Conservation (phyloP, 192 early-diverging fungal species). For the Backusella tuberculispora region DNA sequence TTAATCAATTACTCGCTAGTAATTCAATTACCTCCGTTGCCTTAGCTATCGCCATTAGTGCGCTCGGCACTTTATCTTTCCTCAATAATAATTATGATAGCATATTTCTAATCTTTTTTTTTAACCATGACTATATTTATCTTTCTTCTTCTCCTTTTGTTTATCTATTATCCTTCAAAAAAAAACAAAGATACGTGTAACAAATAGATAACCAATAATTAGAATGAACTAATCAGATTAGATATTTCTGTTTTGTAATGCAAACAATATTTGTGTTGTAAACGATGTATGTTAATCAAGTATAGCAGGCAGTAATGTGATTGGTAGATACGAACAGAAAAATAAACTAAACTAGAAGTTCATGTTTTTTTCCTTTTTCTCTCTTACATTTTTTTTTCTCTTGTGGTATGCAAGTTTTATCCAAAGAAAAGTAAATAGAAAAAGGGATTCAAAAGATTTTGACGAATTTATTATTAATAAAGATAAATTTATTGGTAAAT, state of each 20-base stretch:
- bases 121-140: neutral
- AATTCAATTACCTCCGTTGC: neutral
- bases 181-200: neutral
- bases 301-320: neutral
- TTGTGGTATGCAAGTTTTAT: neutral
- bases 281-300: neutral
- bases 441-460: neutral
- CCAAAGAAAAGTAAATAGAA: neutral
- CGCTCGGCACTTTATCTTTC: too few relatives aligned
- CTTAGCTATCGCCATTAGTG: neutral
- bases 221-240: neutral
- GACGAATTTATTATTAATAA: neutral
- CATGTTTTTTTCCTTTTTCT: neutral
- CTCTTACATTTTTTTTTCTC: neutral
- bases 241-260: neutral
- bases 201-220: neutral
- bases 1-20: constrained; percentile 4
- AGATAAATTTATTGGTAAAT: neutral
- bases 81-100: too few relatives aligned
- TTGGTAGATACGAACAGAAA: neutral
- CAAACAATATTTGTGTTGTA: neutral
- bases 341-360: neutral
- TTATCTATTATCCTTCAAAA: neutral
- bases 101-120: too few relatives aligned
- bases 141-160: neutral